phyloP scores from a whole-genome alignment of 1,284 basidiomycete species.

The Cutaneotrichosporon cutaneum region DNA sequence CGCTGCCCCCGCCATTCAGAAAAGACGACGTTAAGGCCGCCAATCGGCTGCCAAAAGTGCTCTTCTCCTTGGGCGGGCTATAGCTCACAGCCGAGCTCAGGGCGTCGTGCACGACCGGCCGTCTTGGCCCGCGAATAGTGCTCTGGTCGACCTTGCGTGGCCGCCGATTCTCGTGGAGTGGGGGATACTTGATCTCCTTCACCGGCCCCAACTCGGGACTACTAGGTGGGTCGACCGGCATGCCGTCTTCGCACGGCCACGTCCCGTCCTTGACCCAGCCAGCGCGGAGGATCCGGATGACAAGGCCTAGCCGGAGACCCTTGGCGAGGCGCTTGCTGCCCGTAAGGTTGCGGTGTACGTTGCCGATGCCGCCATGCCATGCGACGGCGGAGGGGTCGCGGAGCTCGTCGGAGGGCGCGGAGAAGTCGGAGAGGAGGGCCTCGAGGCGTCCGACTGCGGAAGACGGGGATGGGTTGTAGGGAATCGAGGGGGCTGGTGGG shows the following conservation, averaged over 20 bases:
- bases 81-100: background rate
- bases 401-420: constrained; percentile 14
- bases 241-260: constrained; percentile 45
- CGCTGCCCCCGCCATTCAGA: background rate
- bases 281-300: constrained; percentile 46
- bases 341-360: constrained; percentile 35
- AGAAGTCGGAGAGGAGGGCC: constrained; percentile 35
- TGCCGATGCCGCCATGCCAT: constrained; percentile 44
- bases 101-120: background rate
- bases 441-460: constrained; percentile 36
- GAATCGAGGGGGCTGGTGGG: constrained; percentile 18
- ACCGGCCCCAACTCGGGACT: background rate
- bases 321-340: constrained; percentile 37
- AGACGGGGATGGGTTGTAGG: background rate
- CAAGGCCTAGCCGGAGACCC: constrained; percentile 42
- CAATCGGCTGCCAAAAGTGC: background rate
- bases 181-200: constrained; percentile 2
- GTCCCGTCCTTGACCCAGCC: constrained; percentile 51
- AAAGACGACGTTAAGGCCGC: background rate
- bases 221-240: constrained; percentile 21
- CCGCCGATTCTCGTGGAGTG: constrained; percentile 1
- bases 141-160: background rate
- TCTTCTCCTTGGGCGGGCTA: background rate
- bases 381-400: constrained; percentile 12
- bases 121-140: background rate